phyloP scores from a whole-genome alignment of 306 rosid genomes.

The Dalbergia cultrata region DNA sequence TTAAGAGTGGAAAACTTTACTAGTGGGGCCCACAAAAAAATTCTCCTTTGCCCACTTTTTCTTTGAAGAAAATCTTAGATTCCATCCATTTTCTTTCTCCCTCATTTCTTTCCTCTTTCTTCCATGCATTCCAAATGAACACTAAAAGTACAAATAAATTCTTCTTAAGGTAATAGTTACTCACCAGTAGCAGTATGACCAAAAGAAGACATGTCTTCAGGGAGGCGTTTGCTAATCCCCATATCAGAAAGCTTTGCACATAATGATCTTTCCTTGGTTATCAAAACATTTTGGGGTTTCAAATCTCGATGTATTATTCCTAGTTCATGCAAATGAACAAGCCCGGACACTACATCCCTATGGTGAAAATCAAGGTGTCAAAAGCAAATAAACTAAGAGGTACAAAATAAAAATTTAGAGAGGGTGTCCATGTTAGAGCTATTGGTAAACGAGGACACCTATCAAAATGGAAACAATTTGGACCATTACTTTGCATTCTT shows the following conservation, averaged over 20 bases:
- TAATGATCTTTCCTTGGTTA: conserved; percentile 58
- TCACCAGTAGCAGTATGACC: conserved; percentile 69
- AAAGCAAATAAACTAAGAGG: conserved; percentile 12
- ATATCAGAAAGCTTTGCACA: conserved; percentile 88
- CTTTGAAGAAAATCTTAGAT: too few species aligned
- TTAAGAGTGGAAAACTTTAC: too few species aligned
- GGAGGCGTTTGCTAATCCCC: conserved; percentile 89
- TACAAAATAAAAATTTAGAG: conserved; percentile 21
- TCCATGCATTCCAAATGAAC: too few species aligned
- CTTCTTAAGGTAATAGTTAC: conserved; percentile 13
- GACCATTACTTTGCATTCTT: not conserved
- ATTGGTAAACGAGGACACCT: conserved; percentile 26
- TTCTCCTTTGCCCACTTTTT: too few species aligned
- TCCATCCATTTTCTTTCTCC: too few species aligned
- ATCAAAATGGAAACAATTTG: conserved; percentile 34
- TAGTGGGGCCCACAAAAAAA: too few species aligned
- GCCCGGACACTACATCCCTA: conserved; percentile 79
- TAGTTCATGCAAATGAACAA: conserved; percentile 81
- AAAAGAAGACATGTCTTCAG: conserved; percentile 73
- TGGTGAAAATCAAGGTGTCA: conserved; percentile 17
- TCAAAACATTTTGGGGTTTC: conserved; percentile 94
- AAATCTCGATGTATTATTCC: conserved; percentile 88
- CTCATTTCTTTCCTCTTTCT: too few species aligned
- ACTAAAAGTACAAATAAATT: conserved; percentile 5
- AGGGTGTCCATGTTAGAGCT: not conserved